phyloP scores from a whole-genome alignment of 306 rosid species.

The Vicia sativa region DNA sequence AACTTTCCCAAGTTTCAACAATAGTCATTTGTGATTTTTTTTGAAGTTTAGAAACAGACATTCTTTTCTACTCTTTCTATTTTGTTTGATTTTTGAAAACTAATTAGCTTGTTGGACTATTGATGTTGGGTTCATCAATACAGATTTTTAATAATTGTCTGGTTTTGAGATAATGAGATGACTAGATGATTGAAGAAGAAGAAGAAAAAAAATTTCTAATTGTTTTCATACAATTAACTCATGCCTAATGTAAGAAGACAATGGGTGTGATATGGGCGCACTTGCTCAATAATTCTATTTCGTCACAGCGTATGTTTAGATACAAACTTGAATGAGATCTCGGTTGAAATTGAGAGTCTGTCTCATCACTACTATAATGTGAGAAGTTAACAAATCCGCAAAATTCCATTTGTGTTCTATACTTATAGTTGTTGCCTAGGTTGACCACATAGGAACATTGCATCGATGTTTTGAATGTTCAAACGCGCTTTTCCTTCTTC shows the following conservation, averaged over 20 bases:
- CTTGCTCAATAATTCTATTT: slow-evolving; percentile 25
- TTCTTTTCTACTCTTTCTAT: not conserved
- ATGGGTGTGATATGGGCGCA: too few relatives aligned
- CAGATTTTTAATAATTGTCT: not conserved
- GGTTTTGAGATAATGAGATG: not conserved
- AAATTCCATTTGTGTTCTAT: slow-evolving; percentile 16
- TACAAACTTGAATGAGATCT: slow-evolving; percentile 83
- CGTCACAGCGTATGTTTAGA: slow-evolving; percentile 70
- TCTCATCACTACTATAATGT: slow-evolving; percentile 81
- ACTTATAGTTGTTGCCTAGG: slow-evolving; percentile 26
- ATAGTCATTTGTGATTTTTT: slow-evolving; percentile 16
- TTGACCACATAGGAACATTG: slow-evolving; percentile 20
- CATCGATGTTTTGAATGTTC: slow-evolving; percentile 29
- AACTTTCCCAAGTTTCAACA: slow-evolving; percentile 27
- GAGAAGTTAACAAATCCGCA: slow-evolving; percentile 40
- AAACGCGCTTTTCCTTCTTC: slow-evolving; percentile 75
- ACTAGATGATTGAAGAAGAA: slow-evolving; percentile 17
- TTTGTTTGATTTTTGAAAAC: not conserved
- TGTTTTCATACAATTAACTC: not conserved
- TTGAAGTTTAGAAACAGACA: not conserved
- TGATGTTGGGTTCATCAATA: not conserved
- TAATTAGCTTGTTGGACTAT: slow-evolving; percentile 7
- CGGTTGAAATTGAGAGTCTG: slow-evolving; percentile 84
- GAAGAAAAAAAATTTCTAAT: not conserved
- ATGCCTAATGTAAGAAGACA: too few relatives aligned